A percentile compares a stretch with the other conserved stretches of the same genome.
Evolutionary conservation across 345 rosid species (phyloP).

Genomic region (Salix viminalis): DNA sequence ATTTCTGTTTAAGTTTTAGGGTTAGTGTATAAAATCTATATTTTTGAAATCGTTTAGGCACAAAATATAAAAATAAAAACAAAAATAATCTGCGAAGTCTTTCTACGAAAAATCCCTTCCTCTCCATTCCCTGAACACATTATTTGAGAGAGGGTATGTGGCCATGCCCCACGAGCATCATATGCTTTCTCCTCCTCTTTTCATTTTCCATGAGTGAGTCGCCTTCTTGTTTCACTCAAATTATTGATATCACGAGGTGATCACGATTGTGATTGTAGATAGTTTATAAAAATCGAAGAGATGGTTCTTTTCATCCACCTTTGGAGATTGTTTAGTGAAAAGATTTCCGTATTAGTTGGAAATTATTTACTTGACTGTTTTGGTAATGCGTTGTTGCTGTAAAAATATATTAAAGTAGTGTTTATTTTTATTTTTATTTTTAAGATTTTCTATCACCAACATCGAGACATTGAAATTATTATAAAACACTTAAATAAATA

Average conservation of each 20-base stretch:
- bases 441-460: no score
- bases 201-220: neutral
- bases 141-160: neutral
- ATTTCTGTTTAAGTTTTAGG: no score
- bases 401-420: no score
- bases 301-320: neutral
- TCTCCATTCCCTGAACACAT: constrained; percentile 3
- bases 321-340: neutral
- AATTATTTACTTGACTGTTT: neutral
- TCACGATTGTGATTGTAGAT: constrained; percentile 3
- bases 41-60: no score
- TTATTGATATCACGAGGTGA: constrained; percentile 12
- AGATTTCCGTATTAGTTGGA: neutral
- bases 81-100: neutral
- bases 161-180: neutral
- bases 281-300: neutral
- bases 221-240: constrained; percentile 7
- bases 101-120: neutral
- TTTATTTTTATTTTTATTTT: no score
- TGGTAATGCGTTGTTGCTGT: no score
- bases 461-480: no score
- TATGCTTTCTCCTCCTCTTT: constrained; percentile 4
- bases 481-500: no score
- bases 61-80: no score
- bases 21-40: no score